These are phyloP conservation scores for Ophiosphaerella korrae DNA, from an alignment of 2,329 filamentous ascomycete species.

Conservation along the genomic window DNA sequence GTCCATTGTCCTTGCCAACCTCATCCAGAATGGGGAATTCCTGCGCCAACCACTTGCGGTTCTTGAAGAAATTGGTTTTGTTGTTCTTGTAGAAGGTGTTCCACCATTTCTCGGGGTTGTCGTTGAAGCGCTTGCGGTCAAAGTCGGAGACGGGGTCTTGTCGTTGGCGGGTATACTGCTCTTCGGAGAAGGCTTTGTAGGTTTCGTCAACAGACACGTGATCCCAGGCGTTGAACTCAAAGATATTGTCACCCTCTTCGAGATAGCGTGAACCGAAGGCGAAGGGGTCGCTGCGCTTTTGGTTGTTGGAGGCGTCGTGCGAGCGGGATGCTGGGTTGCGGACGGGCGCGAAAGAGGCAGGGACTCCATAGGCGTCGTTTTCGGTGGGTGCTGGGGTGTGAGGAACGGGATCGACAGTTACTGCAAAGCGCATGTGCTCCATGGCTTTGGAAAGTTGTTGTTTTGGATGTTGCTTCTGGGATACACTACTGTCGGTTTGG, in stretches of 20 bases:
- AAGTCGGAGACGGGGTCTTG: constrained; percentile 88
- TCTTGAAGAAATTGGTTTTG: constrained; percentile 96
- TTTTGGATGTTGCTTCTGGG: constrained; percentile 39
- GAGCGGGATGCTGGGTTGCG: constrained; percentile 63
- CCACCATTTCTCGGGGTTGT: constrained; percentile 94
- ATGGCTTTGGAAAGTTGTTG: constrained; percentile 58
- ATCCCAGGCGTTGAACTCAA: constrained; percentile 98
- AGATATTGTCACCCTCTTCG: constrained; percentile 84
- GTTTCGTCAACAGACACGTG: constrained; percentile 91
- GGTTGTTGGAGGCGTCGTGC: constrained; percentile 73
- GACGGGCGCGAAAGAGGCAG: constrained; percentile 51
- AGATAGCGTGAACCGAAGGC: constrained; percentile 91
- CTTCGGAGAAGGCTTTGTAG: constrained; percentile 83
- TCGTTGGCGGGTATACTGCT: constrained; percentile 84
- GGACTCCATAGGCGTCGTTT: constrained; percentile 57
- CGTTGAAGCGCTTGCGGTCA: constrained; percentile 90
- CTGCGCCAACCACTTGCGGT: constrained; percentile 94
- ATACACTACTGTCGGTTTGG: constrained; percentile 39
- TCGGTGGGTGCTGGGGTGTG: constrained; percentile 27
- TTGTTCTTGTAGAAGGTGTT: constrained; percentile 99
- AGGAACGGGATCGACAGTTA: constrained; percentile 48
- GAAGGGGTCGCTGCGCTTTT: constrained; percentile 90
- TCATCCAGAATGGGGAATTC: constrained; percentile 89
- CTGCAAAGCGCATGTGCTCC: constrained; percentile 58
- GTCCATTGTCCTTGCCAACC: constrained; percentile 72